Evolutionary conservation across 805 yeast species (phyloP), one percentile per base, ranked within the genome.

Genomic region (Nakazawaea siamensis): DNA sequence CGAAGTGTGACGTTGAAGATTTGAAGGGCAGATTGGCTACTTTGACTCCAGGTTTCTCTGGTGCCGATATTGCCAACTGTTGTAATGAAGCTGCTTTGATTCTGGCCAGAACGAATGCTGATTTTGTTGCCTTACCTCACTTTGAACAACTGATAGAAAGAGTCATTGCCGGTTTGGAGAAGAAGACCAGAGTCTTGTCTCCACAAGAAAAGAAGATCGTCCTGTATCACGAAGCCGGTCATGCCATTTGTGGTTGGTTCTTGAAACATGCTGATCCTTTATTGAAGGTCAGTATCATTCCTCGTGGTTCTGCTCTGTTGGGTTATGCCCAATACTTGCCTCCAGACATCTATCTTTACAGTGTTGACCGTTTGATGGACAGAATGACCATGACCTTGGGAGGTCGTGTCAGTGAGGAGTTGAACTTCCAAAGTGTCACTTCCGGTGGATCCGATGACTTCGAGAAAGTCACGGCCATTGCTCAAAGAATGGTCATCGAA

Each of bases 281-380:
- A 40, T 71, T 88, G 40, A 87, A 87, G 58, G 96, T 87, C n/a
- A 81, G 94, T 15, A 87, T 87, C 46, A 84, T 87, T 42, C 97
- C 97, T 38, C 76, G 95, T 57, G 96, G 96, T 16, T 84, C 82
- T 57, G 95, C 95, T 33, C 95, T 95, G 11, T 64, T 87, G 37
- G 97, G 97, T n/a, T 87, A 88, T 55, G 96, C 97, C 3, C 96
- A 88, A 58, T 84, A 87, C 51, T 66, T 88, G 43, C 97, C 97
- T 13, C 84, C 87, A 19, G 97, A 88, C 56, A 81, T 80, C 48
- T 84, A 82, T 45, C 68, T 87, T 47, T 69, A 83, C 38, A 73
- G 86, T 20, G 76, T 78, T 31, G 79, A 80, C 49, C 92, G 88
- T 53, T 73, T 82, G 48, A 57, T 59, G 45, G 90, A 88, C 57